These are phyloP conservation scores for Pythium scleroteichum DNA, from an alignment of 352 stramenopile genomes.

Conservation along the genomic window DNA sequence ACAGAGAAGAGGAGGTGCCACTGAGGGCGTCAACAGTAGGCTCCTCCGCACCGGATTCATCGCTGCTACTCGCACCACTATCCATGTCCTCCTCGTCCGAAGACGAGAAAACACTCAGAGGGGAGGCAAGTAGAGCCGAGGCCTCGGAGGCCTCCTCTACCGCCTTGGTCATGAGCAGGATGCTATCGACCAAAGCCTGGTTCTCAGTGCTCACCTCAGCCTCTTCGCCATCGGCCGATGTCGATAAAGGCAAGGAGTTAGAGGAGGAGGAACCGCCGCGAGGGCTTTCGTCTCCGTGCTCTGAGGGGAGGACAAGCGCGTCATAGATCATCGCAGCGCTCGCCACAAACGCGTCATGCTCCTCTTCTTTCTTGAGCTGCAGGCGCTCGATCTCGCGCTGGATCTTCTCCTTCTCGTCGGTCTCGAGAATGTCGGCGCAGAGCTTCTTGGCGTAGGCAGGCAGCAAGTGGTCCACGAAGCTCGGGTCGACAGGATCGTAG, in stretches of 20 bases:
- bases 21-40: conserved; percentile 10
- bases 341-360: conserved; percentile 28
- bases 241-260: conserved; percentile 2
- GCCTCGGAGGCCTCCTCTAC: conserved; percentile 56
- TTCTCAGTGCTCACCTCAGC: conserved; percentile 54
- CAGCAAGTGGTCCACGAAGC: conserved; percentile 82
- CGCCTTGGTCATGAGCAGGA: conserved; percentile 75
- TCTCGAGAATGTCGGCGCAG: conserved; percentile 63
- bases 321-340: conserved; percentile 37
- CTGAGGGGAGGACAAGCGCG: conserved; percentile 27
- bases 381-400: conserved; percentile 81
- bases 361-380: conserved; percentile 68
- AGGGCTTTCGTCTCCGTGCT: conserved; percentile 24
- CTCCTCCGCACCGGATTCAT: conserved; percentile 37
- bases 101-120: conserved; percentile 63
- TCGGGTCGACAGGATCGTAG: conserved; percentile 85
- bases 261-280: conserved; percentile 16
- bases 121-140: conserved; percentile 26
- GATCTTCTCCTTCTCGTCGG: conserved; percentile 83
- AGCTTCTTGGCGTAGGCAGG: conserved; percentile 81
- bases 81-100: conserved; percentile 51
- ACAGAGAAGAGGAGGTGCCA: conserved; percentile 20
- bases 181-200: conserved; percentile 71
- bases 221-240: conserved; percentile 26
- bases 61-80: conserved; percentile 31